These are phyloP conservation scores for Cercophora sp. DNA, from an alignment of 495 filamentous ascomycete genomes.

Conservation along the genomic window DNA sequence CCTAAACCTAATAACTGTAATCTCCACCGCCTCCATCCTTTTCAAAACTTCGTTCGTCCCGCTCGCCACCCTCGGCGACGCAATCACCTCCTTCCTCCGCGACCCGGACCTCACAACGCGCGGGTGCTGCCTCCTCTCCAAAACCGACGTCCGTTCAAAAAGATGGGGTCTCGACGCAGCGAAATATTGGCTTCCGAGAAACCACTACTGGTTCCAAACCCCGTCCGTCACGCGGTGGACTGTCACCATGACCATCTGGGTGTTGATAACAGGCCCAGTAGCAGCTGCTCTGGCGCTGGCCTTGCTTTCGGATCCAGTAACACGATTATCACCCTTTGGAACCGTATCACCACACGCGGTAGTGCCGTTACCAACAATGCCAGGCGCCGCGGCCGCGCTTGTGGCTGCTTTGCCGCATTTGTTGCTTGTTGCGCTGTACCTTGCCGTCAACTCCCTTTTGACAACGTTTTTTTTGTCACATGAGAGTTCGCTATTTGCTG, in stretches of 20 bases:
- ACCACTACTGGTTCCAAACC: constrained; percentile 40
- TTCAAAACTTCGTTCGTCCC: constrained; percentile 33
- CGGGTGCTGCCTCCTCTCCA: constrained; percentile 36
- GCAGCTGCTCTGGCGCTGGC: constrained; percentile 30
- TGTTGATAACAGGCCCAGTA: constrained; percentile 20
- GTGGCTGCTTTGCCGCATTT: constrained; percentile 37
- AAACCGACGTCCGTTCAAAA: constrained; percentile 35
- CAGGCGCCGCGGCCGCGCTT: constrained; percentile 23
- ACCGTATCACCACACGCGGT: constrained; percentile 22
- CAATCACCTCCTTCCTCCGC: constrained; percentile 43
- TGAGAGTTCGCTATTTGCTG: constrained; percentile 40
- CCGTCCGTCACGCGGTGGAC: constrained; percentile 36
- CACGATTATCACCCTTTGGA: constrained; percentile 30
- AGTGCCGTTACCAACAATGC: constrained; percentile 14
- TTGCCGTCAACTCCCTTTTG: constrained; percentile 36
- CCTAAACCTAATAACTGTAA: constrained; percentile 36
- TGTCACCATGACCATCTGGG: constrained; percentile 27
- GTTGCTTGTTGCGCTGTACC: constrained; percentile 37
- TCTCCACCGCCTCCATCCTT: constrained; percentile 32
- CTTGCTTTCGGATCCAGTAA: constrained; percentile 13
- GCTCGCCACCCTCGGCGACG: constrained; percentile 43
- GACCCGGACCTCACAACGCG: constrained; percentile 36
- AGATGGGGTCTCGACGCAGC: constrained; percentile 33
- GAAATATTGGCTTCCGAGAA: constrained; percentile 36
- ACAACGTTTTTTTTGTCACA: constrained; percentile 40